phyloP scores from a whole-genome alignment of 768 basidiomycete genomes.

The Kwoniella dejecticola region DNA sequence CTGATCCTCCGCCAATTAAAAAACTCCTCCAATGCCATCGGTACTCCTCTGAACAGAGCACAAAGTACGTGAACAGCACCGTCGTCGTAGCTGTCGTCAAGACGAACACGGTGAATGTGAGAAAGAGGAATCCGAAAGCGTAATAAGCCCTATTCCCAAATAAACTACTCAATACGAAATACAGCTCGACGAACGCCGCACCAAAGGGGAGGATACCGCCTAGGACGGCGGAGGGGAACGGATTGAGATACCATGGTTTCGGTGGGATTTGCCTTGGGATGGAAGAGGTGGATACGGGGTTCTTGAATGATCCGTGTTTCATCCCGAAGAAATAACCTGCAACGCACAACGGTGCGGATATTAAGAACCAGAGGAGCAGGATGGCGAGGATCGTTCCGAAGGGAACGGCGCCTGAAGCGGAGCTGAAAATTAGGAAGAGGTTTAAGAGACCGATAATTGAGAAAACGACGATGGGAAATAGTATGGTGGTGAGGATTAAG shows the following conservation, averaged over 20 bases:
- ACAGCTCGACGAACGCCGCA: conserved; percentile 92
- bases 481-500: conserved; percentile 81
- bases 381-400: conserved; percentile 92
- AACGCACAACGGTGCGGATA: conserved; percentile 84
- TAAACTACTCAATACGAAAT: conserved; percentile 84
- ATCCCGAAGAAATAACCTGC: conserved; percentile 84
- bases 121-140: conserved; percentile 90
- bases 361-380: conserved; percentile 85
- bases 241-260: conserved; percentile 75
- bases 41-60: conserved; percentile 91
- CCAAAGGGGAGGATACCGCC: conserved; percentile 91
- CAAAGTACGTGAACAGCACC: conserved; percentile 70
- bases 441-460: conserved; percentile 84
- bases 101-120: conserved; percentile 78
- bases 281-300: conserved; percentile 85
- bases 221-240: conserved; percentile 75
- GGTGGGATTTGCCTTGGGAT: conserved; percentile 97
- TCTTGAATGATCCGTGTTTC: conserved; percentile 77
- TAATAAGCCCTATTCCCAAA: conserved; percentile 74
- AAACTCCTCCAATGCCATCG: conserved; percentile 98
- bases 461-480: conserved; percentile 83
- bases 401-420: conserved; percentile 92
- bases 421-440: conserved; percentile 78
- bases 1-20: conserved; percentile 85
- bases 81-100: conserved; percentile 89